Conservation (phyloP, 768 basidiomycete species). For the Floccularia luteovirens region DNA sequence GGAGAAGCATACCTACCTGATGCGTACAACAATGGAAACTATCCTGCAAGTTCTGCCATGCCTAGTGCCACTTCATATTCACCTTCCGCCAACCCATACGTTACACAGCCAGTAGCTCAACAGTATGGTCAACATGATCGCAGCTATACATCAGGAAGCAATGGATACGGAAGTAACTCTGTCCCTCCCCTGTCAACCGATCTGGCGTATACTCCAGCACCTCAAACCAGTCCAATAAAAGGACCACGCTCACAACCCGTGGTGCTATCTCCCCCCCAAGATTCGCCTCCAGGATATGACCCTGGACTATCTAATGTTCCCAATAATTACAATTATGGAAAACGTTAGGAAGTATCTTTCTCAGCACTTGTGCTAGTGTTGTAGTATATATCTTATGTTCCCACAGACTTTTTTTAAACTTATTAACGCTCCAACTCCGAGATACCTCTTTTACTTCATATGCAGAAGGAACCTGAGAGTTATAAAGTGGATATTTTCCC, state of each 20-base stretch:
- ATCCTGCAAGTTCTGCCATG: constrained; percentile 8
- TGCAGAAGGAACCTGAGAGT: no score
- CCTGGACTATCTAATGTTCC: constrained; percentile 36
- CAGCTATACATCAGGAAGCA: constrained; percentile 51
- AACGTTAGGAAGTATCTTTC: no score
- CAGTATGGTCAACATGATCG: constrained; percentile 27
- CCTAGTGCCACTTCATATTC: constrained; percentile 10
- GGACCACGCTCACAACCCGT: constrained; percentile 32
- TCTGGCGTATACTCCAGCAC: constrained; percentile 11
- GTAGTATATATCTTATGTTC: no score
- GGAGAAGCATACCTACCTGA: constrained; percentile 17
- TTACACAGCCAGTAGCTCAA: constrained; percentile 14
- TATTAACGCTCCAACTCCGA: no score
- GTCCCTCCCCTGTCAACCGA: constrained; percentile 36
- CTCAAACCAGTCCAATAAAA: constrained; percentile 29
- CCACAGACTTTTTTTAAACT: no score
- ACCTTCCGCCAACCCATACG: constrained; percentile 19
- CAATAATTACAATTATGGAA: no score
- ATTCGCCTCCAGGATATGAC: constrained; percentile 65
- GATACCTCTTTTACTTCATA: no score
- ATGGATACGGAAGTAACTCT: constrained; percentile 42
- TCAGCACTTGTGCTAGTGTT: no score
- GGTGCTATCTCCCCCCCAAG: constrained; percentile 24
- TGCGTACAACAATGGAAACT: constrained; percentile 30
- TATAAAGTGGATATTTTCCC: no score